Evolutionary conservation across 768 basidiomycete species (phyloP), one percentile per base, ranked within the genome.

Genomic region (Neoboletus subvelutipes): DNA sequence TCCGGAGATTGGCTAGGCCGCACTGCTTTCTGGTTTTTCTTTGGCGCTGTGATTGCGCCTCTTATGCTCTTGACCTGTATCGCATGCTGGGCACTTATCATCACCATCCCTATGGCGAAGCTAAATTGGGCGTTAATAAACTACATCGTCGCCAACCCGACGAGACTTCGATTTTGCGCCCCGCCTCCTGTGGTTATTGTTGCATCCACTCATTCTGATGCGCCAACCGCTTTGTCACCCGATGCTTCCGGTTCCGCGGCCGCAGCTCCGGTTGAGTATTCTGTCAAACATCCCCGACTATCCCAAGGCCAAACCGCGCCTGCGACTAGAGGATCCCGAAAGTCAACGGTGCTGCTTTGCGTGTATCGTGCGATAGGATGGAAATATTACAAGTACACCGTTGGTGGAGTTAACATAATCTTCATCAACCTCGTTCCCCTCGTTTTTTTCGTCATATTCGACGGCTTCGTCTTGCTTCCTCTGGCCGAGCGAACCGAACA

Each of bases 41-140:
- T 98, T 70, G 72, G 84, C 61, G 75, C 78, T 59, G 76, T 97
- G 68, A 88, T 99, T 64, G 90, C 93, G 1, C 97, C 97, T 7
- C 75, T 93, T 59, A 87, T 98, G 82, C 80, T 97, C 52, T 54
- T 90, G 59, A 92, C 93, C 29, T 97, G 94, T 71, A 66, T 92
- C 60, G 75, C 93, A 50, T 98, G 97, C 75, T 99, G 95, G 94
- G 94, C 81, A n/a, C 79, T 94, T 58, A 86, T 99, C 58, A 80
- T 99, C 69, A 91, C 95, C 55, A 90, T 99, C 61, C 97, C 97
- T 4, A 99, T 99, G 97, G 97, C 95, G 33, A 96, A 90, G 71
- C 81, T 99, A 50, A 92, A 87, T 63, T 98, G 96, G 96, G 92
- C 85, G n/a, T 81, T 99, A 43, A 80, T 98, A 68, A 85, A 87